phyloP scores from a whole-genome alignment of 805 yeast genomes.

The Hanseniaspora nectarophila region DNA sequence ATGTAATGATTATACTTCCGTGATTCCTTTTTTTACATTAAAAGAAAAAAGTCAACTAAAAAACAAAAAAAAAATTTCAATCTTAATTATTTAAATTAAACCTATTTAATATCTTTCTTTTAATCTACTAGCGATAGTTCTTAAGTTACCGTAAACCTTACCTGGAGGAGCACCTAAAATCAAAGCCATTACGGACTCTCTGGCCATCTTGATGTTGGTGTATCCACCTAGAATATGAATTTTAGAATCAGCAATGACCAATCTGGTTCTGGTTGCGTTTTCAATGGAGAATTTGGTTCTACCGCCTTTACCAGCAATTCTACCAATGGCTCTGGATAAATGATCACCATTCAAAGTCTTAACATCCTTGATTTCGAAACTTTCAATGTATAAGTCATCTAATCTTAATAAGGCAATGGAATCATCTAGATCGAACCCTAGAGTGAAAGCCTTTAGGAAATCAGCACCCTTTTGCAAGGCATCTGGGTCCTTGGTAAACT shows the following conservation, averaged over 20 bases:
- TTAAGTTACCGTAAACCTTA: conserved; percentile 90
- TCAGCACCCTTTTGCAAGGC: conserved; percentile 98
- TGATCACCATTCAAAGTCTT: conserved; percentile 93
- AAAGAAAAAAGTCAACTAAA: no score
- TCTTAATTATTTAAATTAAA: not conserved
- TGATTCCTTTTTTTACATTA: no score
- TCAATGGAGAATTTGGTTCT: conserved; percentile 97
- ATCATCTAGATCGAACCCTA: conserved; percentile 95
- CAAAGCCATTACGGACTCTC: conserved; percentile 88
- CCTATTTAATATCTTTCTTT: conserved; percentile 69
- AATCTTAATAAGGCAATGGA: conserved; percentile 87
- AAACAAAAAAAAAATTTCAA: not conserved
- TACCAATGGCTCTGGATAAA: conserved; percentile 95
- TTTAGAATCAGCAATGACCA: conserved; percentile 91
- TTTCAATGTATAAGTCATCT: conserved; percentile 92
- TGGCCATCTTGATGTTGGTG: conserved; percentile 95
- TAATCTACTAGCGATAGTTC: conserved; percentile 93
- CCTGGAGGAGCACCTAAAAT: conserved; percentile 98
- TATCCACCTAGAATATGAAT: conserved; percentile 96
- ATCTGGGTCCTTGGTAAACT: conserved; percentile 76
- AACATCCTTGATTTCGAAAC: conserved; percentile 93
- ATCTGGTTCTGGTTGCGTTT: conserved; percentile 95
- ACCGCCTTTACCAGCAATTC: conserved; percentile 99
- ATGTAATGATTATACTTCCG: no score
- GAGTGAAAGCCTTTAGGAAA: conserved; percentile 84